A percentile compares a stretch with the other conserved stretches of the same genome.
These are phyloP conservation scores for Psilocybe tampanensis DNA, from an alignment of 768 basidiomycete species.

Conservation along the genomic window DNA sequence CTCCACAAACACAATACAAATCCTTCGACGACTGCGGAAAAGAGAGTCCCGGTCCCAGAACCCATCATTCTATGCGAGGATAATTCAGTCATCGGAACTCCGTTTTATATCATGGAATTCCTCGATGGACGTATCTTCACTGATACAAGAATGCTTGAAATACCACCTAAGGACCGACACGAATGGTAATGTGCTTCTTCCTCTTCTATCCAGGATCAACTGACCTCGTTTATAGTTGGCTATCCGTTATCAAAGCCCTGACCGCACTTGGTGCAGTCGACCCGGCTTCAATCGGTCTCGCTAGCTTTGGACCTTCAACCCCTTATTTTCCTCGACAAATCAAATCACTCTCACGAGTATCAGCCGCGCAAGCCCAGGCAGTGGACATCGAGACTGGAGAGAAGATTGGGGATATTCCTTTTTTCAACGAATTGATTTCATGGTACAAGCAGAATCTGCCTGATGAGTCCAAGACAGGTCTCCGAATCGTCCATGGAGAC, in stretches of 20 bases:
- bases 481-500: conserved; percentile 95
- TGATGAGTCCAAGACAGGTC: conserved; percentile 72
- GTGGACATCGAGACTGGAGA: conserved; percentile 65
- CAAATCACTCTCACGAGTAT: conserved; percentile 82
- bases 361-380: conserved; percentile 72
- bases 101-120: conserved; percentile 98
- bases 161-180: conserved; percentile 59
- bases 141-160: conserved; percentile 74
- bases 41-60: conserved; percentile 80
- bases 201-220: background rate
- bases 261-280: conserved; percentile 66
- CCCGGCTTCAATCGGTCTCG: conserved; percentile 68
- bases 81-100: conserved; percentile 73
- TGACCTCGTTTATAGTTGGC: conserved; percentile 56
- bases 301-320: conserved; percentile 68
- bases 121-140: conserved; percentile 94
- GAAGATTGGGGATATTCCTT: conserved; percentile 72
- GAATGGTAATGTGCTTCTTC: conserved; percentile 59
- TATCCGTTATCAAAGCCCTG: conserved; percentile 73
- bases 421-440: conserved; percentile 65
- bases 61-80: conserved; percentile 87
- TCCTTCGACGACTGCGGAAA: conserved; percentile 46
- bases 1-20: conserved; percentile 74
- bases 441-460: conserved; percentile 83
- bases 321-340: conserved; percentile 95